Evolutionary conservation across 2,329 filamentous ascomycete genomes (phyloP).

Genomic region (Cadophora sp.): DNA sequence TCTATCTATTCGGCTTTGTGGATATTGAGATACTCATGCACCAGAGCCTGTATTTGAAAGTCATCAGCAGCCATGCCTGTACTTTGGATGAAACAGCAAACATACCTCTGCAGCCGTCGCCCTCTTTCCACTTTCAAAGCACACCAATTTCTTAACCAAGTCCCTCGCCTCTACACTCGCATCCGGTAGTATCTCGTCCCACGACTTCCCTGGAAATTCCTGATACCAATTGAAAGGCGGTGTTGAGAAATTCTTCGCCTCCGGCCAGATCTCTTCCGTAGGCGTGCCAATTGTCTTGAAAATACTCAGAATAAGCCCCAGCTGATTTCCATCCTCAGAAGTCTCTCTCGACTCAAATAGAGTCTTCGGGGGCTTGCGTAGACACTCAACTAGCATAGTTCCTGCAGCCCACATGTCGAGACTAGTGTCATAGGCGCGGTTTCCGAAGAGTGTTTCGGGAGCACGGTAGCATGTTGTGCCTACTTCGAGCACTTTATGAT

Average conservation of each 20-base stretch:
- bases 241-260: constrained; percentile 68
- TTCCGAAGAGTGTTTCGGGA: constrained; percentile 88
- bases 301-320: constrained; percentile 89
- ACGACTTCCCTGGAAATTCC: constrained; percentile 70
- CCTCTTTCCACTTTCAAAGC: constrained; percentile 73
- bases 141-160: constrained; percentile 71
- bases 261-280: constrained; percentile 81
- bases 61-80: neutral
- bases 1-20: neutral
- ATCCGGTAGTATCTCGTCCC: constrained; percentile 73
- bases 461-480: constrained; percentile 91
- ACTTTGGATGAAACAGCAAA: neutral
- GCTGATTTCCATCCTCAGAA: constrained; percentile 85
- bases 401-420: constrained; percentile 93
- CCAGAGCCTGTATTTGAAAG: constrained; percentile 13
- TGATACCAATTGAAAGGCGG: constrained; percentile 93
- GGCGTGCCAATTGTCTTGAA: constrained; percentile 93
- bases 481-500: constrained; percentile 86
- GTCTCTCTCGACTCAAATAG: constrained; percentile 81
- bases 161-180: constrained; percentile 65
- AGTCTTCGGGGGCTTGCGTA: constrained; percentile 58
- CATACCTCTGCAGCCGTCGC: constrained; percentile 68
- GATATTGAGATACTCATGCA: constrained; percentile 17
- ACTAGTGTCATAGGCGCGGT: constrained; percentile 71
- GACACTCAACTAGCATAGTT: constrained; percentile 81